phyloP scores from a whole-genome alignment of 1,284 basidiomycete species.

The Agroathelia rolfsii region DNA sequence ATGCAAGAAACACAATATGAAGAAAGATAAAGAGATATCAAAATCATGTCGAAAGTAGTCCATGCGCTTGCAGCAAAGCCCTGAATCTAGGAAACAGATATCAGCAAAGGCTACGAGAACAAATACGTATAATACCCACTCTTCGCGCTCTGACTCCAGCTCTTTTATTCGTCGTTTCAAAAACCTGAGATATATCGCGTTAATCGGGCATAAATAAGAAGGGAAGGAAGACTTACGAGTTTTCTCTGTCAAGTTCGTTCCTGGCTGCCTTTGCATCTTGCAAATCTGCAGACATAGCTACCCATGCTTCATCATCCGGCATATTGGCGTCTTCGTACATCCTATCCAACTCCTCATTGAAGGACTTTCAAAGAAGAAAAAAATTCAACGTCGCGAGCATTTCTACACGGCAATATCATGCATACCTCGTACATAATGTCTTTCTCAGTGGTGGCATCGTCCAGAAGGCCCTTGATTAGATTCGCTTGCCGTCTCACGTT shows the following conservation, averaged over 20 bases:
- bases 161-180: conserved; percentile 66
- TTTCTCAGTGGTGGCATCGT: conserved; percentile 74
- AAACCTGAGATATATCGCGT: conserved; percentile 32
- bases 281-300: conserved; percentile 63
- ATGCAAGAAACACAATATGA: conserved; percentile 4
- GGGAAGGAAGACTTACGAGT: conserved; percentile 44
- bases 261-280: conserved; percentile 65
- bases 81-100: conserved; percentile 41
- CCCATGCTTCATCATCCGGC: conserved; percentile 71
- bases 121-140: conserved; percentile 40
- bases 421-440: conserved; percentile 82
- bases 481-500: conserved; percentile 66
- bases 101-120: conserved; percentile 3
- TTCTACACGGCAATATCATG: background rate
- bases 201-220: conserved; percentile 4
- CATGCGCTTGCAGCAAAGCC: conserved; percentile 51
- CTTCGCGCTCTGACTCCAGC: conserved; percentile 64
- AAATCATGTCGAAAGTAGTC: conserved; percentile 33
- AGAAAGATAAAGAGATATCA: conserved; percentile 6
- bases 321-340: conserved; percentile 79
- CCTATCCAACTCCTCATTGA: conserved; percentile 84
- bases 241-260: conserved; percentile 65
- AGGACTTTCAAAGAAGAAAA: conserved; percentile 45
- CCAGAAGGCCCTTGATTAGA: conserved; percentile 63
- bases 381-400: conserved; percentile 7